Evolutionary conservation across 2,329 filamentous ascomycete species (phyloP), one percentile per base, ranked within the genome.

Genomic region (Claviceps digitariae): DNA sequence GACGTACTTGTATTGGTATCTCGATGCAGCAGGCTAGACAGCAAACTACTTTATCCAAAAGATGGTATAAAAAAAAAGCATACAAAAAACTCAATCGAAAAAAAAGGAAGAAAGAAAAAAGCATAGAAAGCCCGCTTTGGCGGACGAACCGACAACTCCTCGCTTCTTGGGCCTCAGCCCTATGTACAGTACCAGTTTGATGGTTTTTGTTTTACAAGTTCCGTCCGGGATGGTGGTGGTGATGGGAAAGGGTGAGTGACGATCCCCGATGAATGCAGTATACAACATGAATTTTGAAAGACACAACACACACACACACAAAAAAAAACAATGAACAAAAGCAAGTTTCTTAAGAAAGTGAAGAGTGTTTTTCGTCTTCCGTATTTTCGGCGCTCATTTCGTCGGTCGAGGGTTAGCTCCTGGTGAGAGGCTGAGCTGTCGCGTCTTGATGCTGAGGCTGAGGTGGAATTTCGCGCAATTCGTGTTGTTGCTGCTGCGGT

Each of bases 391-490:
- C 20, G 31, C 20, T 25, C 21, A 20, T 10, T 1, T n/a, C 20
- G 7, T 40, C 31, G 48, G 4, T 20, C 6, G 21, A 12, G 34
- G 40, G 21, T 25, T 47, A 55, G 17, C 17, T 45, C 40, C 52
- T 50, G 38, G 46, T 27, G n/a, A 34, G 34, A 45, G 50, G 41
- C 20, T 45, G 52, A 15, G 46, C 4, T 2, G 31, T 29, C 21
- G 34, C 13, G 34, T 36, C 34, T 36, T 49, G 52, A 40, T 27
- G 51, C 38, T 52, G 52, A 7, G 40, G 29, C 15, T 12, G 52
- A 34, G 52, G 48, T 17, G 34, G 52, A 25, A 53, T 44, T 1
- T 47, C 48, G 41, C 50, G 52, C 48, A 53, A 25, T 29, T 50
- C 38, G 20, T 53, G 49, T 31, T 54, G 50, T 43, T 48, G 53